Percentiles rank a stretch among this genome's conserved stretches.
phyloP scores from a whole-genome alignment of 306 rosid genomes.

The Carpinus fangiana region DNA sequence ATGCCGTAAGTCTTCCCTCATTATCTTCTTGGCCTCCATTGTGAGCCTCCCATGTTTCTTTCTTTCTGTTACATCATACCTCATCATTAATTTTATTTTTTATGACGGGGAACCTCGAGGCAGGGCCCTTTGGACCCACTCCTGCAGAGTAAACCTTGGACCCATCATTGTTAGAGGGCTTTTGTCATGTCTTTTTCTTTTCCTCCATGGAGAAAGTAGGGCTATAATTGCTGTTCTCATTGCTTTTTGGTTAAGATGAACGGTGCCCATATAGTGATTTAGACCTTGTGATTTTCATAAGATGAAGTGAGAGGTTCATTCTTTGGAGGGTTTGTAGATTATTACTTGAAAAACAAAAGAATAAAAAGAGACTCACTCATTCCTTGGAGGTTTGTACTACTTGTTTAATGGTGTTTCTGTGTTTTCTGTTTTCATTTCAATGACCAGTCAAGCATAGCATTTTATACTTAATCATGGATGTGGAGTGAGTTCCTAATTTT shows the following conservation, averaged over 20 bases:
- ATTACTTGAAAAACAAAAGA: background rate
- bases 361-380: background rate
- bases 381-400: background rate
- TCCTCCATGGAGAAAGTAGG: background rate
- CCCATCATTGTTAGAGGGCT: background rate
- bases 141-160: too few relatives aligned
- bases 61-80: background rate
- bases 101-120: too few relatives aligned
- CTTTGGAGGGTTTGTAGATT: background rate
- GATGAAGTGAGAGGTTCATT: background rate
- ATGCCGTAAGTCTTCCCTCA: slow-evolving; percentile 65
- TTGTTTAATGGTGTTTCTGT: background rate
- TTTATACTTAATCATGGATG: background rate
- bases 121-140: too few relatives aligned
- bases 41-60: slow-evolving; percentile 3
- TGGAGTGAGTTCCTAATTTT: background rate
- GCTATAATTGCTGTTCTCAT: background rate
- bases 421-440: background rate
- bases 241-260: slow-evolving; percentile 6
- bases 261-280: background rate
- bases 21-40: slow-evolving; percentile 16
- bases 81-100: background rate
- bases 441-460: slow-evolving; percentile 1
- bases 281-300: background rate
- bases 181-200: background rate